Percentiles rank a stretch among this genome's conserved stretches.
Conservation (phyloP, 225 moss, liverwort and hornwort genomes). For the Thuidium tamariscinum region DNA sequence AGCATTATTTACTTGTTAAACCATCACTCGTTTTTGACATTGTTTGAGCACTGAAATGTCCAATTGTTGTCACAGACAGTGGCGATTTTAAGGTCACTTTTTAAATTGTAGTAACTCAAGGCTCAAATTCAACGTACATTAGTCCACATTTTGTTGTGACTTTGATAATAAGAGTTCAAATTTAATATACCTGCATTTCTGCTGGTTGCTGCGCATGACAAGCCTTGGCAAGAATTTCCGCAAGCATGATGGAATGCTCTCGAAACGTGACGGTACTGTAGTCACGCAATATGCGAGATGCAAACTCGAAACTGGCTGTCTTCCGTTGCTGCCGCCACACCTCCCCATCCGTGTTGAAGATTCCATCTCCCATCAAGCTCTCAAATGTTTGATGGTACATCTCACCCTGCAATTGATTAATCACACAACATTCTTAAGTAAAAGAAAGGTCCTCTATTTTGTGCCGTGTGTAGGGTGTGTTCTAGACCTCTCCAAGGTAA, state of each 20-base stretch:
- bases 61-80: neutral
- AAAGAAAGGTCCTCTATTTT: no score
- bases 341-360: constrained; percentile 40
- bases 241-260: constrained; percentile 13
- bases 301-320: constrained; percentile 21
- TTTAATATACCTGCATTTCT: constrained; percentile 24
- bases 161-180: neutral
- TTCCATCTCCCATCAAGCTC: constrained; percentile 24
- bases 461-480: no score
- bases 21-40: neutral
- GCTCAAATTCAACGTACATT: neutral
- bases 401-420: neutral
- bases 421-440: neutral
- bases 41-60: neutral
- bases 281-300: constrained; percentile 19
- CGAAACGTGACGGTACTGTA: constrained; percentile 19
- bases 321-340: constrained; percentile 41
- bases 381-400: constrained; percentile 6
- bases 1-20: no score
- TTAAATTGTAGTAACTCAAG: neutral
- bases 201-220: neutral
- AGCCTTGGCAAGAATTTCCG: neutral
- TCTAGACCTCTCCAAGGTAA: no score
- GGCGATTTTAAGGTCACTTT: neutral
- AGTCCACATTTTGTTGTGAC: no score